Conservation (phyloP, 352 stramenopile genomes). For the Nothophytophthora sp. region DNA sequence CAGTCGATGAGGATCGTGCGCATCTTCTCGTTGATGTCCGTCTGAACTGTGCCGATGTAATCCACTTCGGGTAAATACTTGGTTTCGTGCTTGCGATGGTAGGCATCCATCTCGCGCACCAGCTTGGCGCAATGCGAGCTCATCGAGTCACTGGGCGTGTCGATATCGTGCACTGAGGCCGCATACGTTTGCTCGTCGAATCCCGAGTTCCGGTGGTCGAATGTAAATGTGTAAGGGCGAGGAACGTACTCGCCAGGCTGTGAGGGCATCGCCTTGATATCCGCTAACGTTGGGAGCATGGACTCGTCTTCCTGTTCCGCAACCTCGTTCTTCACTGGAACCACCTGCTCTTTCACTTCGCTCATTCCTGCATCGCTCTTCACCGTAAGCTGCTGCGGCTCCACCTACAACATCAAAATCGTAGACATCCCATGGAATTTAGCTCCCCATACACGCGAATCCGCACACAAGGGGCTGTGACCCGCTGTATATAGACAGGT, state of each 20-base stretch:
- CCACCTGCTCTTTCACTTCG: slow-evolving; percentile 6
- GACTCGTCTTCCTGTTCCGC: slow-evolving; percentile 21
- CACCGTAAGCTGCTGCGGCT: slow-evolving; percentile 2
- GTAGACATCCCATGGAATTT: too few species aligned
- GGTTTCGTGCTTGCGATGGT: slow-evolving; percentile 66
- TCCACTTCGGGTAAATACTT: slow-evolving; percentile 69
- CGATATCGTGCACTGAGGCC: slow-evolving; percentile 56
- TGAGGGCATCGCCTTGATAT: background rate
- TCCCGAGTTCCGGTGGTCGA: slow-evolving; percentile 65
- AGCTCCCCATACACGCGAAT: too few species aligned
- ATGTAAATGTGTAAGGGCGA: slow-evolving; percentile 57
- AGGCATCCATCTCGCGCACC: slow-evolving; percentile 61
- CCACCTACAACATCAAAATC: too few species aligned
- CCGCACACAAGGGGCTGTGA: too few species aligned
- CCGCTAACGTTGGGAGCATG: slow-evolving; percentile 6
- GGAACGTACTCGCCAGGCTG: slow-evolving; percentile 30
- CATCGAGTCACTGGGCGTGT: slow-evolving; percentile 32
- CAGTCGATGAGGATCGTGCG: slow-evolving; percentile 99
- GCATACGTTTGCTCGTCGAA: slow-evolving; percentile 69
- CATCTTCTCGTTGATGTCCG: slow-evolving; percentile 99
- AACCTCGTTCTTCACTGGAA: slow-evolving; percentile 8
- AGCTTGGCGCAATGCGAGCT: slow-evolving; percentile 54
- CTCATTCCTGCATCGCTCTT: slow-evolving; percentile 8
- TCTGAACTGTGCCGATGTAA: slow-evolving; percentile 86
- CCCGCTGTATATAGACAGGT: too few species aligned